Evolutionary conservation across 208 protist genomes (phyloP), one percentile per base, ranked within the genome.

Genomic region (Acanthamoeba lenticulata): DNA sequence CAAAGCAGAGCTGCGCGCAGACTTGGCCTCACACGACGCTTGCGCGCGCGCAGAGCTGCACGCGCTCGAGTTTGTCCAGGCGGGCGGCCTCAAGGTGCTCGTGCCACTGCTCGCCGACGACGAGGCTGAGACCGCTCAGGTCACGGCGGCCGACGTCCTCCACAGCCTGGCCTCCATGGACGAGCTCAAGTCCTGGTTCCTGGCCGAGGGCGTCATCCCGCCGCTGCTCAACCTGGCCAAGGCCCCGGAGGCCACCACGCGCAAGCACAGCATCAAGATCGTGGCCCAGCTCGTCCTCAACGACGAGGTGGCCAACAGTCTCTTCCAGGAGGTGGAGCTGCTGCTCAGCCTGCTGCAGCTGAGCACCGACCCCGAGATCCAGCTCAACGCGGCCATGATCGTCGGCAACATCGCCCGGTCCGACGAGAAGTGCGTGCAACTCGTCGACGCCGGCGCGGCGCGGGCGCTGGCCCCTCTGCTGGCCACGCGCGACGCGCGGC

Each of bases 271-370:
- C 89, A 81, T 93, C 62, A 93, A 81, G 32, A 44, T 52, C 65
- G 36, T 93, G 17, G 32, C 89, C 15, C 89, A 74, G 65, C 89
- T 93, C 3, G 89, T 81, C 29, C 89, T 93, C 40, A 72, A 93
- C 34, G 89, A 93, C 19, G 89, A 93, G 65, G 65, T 93, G 62
- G 47, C 47, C 17, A 74, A 81, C 62, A 49, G 44, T 9, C 40
- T 93, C 0, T 93, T 93, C 40, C 52, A 93, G 19, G 34, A 93
- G n/a, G 29, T 36, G 27, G 89, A 93, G 1, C 38, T 40, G 2
- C 47, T 93, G 36, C 45, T 93, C 11, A 29, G 29, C 40, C 29
- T 93, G 27, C 65, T 93, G 6, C n/a, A 79, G 17, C 52, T 17
- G 67, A 74, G 11, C n/a, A n/a, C n/a, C n/a, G 89, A 93, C 47